Evolutionary conservation across 2,329 filamentous ascomycete species (phyloP).

Genomic region (Colletotrichum sp.): DNA sequence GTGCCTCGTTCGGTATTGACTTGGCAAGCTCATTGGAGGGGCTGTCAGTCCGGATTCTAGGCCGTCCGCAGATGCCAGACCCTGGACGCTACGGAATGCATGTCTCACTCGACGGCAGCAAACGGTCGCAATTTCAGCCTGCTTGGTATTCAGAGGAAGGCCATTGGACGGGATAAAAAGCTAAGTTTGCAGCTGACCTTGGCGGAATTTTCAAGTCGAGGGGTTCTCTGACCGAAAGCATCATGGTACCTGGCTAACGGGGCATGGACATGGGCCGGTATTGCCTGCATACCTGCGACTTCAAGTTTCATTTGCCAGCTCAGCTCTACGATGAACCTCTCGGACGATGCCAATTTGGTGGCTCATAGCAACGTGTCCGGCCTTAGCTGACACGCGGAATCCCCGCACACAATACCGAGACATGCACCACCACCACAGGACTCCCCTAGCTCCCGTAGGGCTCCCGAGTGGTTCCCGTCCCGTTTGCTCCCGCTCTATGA

Average conservation of each 20-base stretch:
- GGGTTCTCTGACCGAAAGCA: not conserved
- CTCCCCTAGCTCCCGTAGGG: not conserved
- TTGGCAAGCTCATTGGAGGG: too few species aligned
- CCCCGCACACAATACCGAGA: not conserved
- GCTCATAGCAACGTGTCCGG: not conserved
- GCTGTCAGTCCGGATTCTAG: not conserved
- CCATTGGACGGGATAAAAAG: accelerated
- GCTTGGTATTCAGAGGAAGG: not conserved
- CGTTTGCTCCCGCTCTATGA: not conserved
- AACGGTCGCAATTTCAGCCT: not conserved
- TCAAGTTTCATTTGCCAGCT: not conserved
- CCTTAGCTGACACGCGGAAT: not conserved
- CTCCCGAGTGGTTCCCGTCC: not conserved
- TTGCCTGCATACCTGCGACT: not conserved
- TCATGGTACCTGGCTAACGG: not conserved
- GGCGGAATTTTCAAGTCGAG: not conserved
- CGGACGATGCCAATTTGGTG: not conserved
- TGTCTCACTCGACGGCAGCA: not conserved
- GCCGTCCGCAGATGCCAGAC: accelerated
- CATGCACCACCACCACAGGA: not conserved
- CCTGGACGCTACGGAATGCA: accelerated
- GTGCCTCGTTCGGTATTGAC: too few species aligned
- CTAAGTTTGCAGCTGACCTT: not conserved
- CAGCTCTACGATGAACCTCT: not conserved
- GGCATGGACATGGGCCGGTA: too few species aligned